These are phyloP conservation scores for Boletus smithii DNA, from an alignment of 1,284 basidiomycete species.

Conservation along the genomic window DNA sequence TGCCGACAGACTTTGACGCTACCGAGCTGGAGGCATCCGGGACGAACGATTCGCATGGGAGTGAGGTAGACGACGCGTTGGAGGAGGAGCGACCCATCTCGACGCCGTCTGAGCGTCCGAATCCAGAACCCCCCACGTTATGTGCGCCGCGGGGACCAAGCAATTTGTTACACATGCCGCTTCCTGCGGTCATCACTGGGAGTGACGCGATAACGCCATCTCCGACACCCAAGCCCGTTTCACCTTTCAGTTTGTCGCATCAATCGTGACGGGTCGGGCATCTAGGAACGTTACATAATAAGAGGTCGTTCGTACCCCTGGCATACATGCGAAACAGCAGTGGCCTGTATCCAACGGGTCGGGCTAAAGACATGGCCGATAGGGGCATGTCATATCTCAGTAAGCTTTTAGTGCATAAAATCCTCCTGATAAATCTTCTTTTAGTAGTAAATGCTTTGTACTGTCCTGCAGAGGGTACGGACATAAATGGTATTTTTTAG, in stretches of 20 bases:
- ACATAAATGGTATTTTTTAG: no score
- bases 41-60: no score
- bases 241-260: constrained; percentile 11
- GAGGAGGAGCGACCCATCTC: constrained; percentile 13
- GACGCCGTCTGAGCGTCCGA: constrained; percentile 39
- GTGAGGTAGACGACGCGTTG: background rate
- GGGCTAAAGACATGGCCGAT: no score
- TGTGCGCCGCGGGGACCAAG: constrained; percentile 39
- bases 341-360: no score
- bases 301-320: no score
- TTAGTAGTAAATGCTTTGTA: no score
- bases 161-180: constrained; percentile 35
- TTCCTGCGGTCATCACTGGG: constrained; percentile 41
- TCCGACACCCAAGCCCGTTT: constrained; percentile 30
- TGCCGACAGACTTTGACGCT: background rate
- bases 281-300: background rate
- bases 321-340: no score
- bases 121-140: constrained; percentile 39
- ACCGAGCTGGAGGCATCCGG: no score
- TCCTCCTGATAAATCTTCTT: no score
- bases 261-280: constrained; percentile 26
- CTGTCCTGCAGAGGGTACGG: no score
- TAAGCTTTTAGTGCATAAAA: no score
- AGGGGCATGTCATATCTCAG: no score
- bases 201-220: constrained; percentile 47